Evolutionary conservation across 305 asterid genomes (phyloP).

Genomic region (Rubia peregrina): DNA sequence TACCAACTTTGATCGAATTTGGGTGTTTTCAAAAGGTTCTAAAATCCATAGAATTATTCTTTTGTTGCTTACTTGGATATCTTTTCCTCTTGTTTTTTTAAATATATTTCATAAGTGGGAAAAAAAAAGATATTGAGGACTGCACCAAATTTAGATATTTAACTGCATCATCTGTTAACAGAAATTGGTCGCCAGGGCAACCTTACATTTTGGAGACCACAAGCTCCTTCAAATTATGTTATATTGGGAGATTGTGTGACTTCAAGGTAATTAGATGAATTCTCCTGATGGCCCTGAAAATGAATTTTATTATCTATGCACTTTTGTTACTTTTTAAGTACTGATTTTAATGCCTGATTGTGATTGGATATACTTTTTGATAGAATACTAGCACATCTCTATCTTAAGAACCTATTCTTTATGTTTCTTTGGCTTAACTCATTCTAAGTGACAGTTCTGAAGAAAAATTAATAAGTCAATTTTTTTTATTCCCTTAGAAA

Average conservation of each 20-base stretch:
- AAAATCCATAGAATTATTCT: constrained; percentile 18
- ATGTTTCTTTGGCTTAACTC: neutral
- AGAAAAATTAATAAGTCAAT: neutral
- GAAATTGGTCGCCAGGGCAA: constrained; percentile 74
- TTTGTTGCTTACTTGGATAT: neutral
- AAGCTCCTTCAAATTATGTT: constrained; percentile 94
- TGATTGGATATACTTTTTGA: neutral
- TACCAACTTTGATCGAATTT: constrained; percentile 77
- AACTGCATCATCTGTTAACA: constrained; percentile 35
- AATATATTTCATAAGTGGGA: neutral
- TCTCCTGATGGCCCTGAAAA: neutral
- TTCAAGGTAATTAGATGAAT: constrained; percentile 54
- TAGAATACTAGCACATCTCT: neutral
- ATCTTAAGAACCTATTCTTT: neutral
- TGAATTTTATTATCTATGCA: neutral
- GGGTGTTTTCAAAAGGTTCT: constrained; percentile 93
- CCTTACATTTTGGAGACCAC: constrained; percentile 98
- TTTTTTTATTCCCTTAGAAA: neutral
- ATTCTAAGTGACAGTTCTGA: neutral
- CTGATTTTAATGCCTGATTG: neutral
- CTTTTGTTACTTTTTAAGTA: neutral
- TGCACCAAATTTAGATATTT: constrained; percentile 4
- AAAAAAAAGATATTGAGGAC: neutral
- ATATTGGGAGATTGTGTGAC: constrained; percentile 95
- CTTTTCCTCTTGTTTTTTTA: neutral